Base-by-base conservation (phyloP, 108 stramenopile species). In the Cyclotella distinguenda region DNA sequence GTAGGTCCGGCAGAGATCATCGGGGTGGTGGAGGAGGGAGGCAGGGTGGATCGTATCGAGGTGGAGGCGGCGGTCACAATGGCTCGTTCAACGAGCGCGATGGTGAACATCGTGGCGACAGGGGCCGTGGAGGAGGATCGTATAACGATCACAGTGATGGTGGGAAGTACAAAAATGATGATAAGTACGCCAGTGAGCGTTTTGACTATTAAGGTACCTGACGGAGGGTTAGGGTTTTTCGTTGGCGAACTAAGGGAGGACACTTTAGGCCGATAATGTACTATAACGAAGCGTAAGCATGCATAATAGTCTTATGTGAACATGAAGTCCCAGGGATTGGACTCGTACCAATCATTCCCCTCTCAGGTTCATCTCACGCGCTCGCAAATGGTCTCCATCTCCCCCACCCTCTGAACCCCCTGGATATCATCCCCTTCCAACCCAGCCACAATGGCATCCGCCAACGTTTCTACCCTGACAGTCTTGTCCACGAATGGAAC, bases 401-500 rank as follows among this genome's bases (percentile, higher is more conserved):
- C 53, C 34, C 63, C 68, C 39, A 67, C 73, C 13, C 83, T 32
- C 55, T 81, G 80, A 8, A 84, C 80, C 16, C 83, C 83, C 25
- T 62, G 55, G 19, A 81, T 38, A 45, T 67, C 51, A 19, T 74
- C 79, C 31, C 63, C 65, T 52, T 80, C 79, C 39, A 81, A 23
- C 4, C 80, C 79, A 16, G 72, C 77, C 4, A 93, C 85, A 42
- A 93, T 88, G 23, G 91, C 91, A 67, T 79, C 84, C 18, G 88
- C 85, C 66, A 93, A 77, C 11, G 85, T 72, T 49, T 87, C 84
- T 23, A 89, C 84, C 18, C 86, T 84, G 6, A 93, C 86, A 38
- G 91, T 87, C 39, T 80, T 78, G 64, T 93, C 91, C 35, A 93
- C 87, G 78, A 93, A 93, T 16, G 91, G 91, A 36, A 93, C 38